Evolutionary conservation across 441 rosid genomes (phyloP).

Genomic region (Sinapis alba): DNA sequence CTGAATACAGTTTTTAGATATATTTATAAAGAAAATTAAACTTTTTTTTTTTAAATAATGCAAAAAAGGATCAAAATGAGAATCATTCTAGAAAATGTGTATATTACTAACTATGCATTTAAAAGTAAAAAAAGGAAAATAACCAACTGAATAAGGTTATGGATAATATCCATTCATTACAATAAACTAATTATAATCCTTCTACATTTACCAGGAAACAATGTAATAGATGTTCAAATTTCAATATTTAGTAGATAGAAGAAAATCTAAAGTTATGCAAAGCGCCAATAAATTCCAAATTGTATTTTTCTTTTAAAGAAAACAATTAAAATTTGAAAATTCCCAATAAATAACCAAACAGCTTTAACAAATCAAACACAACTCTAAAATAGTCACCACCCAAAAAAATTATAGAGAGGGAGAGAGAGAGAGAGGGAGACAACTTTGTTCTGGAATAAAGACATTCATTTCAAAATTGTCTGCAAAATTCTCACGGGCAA

Average conservation of each 20-base stretch:
- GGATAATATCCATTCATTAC: not conserved
- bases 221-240: not conserved
- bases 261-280: not conserved
- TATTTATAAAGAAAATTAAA: not conserved
- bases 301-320: not conserved
- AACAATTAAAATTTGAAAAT: conserved; percentile 4
- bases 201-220: not conserved
- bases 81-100: not conserved
- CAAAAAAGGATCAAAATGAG: not conserved
- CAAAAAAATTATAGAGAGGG: too few species aligned
- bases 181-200: not conserved
- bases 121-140: not conserved
- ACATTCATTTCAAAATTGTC: conserved; percentile 39
- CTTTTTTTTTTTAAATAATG: not conserved
- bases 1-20: not conserved
- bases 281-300: conserved; percentile 26
- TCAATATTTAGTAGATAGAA: not conserved
- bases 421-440: conserved; percentile 41
- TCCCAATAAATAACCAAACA: conserved; percentile 44
- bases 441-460: conserved; percentile 35
- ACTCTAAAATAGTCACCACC: conserved; percentile 41
- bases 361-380: conserved; percentile 34
- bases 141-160: not conserved
- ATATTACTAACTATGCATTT: not conserved
- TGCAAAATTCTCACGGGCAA: conserved; percentile 38